Base-by-base conservation (phyloP, 441 rosid species). In the Viola pubescens region DNA sequence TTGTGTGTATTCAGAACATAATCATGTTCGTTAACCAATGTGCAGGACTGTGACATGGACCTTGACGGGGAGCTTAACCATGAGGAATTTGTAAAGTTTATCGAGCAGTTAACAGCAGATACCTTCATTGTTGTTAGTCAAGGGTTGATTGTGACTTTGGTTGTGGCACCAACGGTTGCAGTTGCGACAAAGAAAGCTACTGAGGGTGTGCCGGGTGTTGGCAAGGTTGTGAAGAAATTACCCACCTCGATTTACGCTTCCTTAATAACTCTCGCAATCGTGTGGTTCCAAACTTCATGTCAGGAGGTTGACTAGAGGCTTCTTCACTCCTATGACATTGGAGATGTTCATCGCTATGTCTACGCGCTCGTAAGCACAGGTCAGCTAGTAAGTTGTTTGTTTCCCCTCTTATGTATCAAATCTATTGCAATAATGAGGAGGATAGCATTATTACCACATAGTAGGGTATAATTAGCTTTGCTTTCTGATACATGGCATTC, bases 101-200 rank as follows among this genome's bases (percentile, higher is more conserved):
- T 90, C 10, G 77, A 69, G 74, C 62, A 47, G 75, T 71, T 87
- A 53, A 73, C 94, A 7, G 46, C 85, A 0, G 94, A 90, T 51
- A 76, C 97, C 1, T 60, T 87, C 14, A 43, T 76, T 6, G 73
- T 84, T 34, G 87, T 87, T 48, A 84, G 95, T 63, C 97, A 82
- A 54, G 94, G 97, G 73, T 73, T 90, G 75, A 74, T 90, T 49
- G 45, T 90, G 52, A 75, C 95, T 38, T 68, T 90, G 78, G 68
- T 82, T 13, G 95, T 86, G 50, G 97, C 97, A 52, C 97, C 97
- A 0, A 84, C 95, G 0, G 81, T 90, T 7, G 97, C 97, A 53
- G 67, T 86, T 73, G 91, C 91, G 4, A 87, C 91, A 42, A 90
- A 90, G 78, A 82, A 47, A 59, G 89, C 88, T 4, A 90, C 94